phyloP scores from a whole-genome alignment of 176 grass and related monocot species.

The Stipa capillata region DNA sequence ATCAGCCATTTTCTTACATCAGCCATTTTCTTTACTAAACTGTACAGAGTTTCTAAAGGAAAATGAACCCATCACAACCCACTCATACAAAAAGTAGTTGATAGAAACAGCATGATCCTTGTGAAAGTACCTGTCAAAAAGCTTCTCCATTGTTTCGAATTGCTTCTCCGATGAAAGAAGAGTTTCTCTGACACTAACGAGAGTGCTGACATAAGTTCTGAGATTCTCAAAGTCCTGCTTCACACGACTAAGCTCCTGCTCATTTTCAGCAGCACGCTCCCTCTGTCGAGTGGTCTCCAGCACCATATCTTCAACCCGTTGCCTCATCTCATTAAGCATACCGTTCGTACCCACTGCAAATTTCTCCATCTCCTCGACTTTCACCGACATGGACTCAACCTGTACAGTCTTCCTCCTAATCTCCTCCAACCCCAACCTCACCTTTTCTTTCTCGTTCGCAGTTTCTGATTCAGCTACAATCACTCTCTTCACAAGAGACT shows the following conservation, averaged over 20 bases:
- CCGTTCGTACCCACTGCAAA: constrained; percentile 64
- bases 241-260: constrained; percentile 75
- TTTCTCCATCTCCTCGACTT: constrained; percentile 95
- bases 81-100: neutral
- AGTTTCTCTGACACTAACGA: constrained; percentile 83
- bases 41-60: neutral
- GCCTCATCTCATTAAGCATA: constrained; percentile 77
- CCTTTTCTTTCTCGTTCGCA: constrained; percentile 67
- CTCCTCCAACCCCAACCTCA: constrained; percentile 71
- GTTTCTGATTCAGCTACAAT: constrained; percentile 65
- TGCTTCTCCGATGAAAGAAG: constrained; percentile 87
- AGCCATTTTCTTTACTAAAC: neutral
- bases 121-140: constrained; percentile 70
- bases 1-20: too few species aligned
- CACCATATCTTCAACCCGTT: constrained; percentile 90
- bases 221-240: constrained; percentile 84
- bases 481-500: constrained; percentile 70
- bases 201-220: constrained; percentile 62
- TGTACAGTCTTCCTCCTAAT: constrained; percentile 63
- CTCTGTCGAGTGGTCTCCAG: constrained; percentile 71
- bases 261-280: constrained; percentile 76
- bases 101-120: neutral
- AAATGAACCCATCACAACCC: neutral
- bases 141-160: constrained; percentile 73
- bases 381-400: constrained; percentile 65